Evolutionary conservation across 345 rosid species (phyloP).

Genomic region (Physaria fendleri): DNA sequence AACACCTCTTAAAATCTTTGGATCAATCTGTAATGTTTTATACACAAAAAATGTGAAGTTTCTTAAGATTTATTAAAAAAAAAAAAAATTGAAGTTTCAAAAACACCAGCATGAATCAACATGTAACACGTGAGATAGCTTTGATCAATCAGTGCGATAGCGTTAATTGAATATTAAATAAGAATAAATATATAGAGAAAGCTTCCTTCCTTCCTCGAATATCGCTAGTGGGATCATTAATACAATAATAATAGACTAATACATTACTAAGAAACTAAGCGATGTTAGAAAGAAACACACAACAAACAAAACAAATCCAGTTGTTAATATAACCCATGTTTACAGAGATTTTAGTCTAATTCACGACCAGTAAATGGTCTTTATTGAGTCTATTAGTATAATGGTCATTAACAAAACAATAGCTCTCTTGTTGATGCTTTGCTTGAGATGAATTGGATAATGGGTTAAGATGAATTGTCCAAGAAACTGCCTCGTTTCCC

Average conservation of each 20-base stretch:
- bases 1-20: conserved; percentile 57
- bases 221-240: not conserved
- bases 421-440: conserved; percentile 53
- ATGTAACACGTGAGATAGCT: not conserved
- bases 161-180: not conserved
- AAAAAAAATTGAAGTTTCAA: not conserved
- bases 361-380: no score
- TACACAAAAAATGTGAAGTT: not conserved
- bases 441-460: conserved; percentile 51
- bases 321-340: no score
- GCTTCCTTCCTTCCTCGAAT: not conserved
- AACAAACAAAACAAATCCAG: not conserved
- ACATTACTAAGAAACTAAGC: not conserved
- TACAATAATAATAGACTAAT: not conserved
- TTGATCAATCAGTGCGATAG: not conserved
- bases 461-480: conserved; percentile 73
- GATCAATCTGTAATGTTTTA: conserved; percentile 45
- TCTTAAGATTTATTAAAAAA: not conserved
- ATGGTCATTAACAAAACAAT: conserved; percentile 53
- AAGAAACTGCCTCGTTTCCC: conserved; percentile 71
- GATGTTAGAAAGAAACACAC: not conserved
- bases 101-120: not conserved
- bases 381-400: not conserved
- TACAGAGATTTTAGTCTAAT: not conserved
- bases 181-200: not conserved